Evolutionary conservation across 1,284 basidiomycete genomes (phyloP).

Genomic region (Irpex sp.): DNA sequence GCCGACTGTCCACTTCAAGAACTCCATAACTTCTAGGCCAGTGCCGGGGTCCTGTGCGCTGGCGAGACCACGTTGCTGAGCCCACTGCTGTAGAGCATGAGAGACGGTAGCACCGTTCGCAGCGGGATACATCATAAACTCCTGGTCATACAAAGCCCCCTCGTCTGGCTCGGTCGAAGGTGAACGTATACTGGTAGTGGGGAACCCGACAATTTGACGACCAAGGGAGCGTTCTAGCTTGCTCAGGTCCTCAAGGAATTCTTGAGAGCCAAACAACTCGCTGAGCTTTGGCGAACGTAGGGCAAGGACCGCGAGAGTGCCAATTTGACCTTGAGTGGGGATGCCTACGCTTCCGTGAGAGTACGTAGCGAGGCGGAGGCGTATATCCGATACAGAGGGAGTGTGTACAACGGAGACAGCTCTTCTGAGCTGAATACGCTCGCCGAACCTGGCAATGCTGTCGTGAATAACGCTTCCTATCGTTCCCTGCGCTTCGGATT

Average conservation of each 20-base stretch:
- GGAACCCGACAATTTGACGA: constrained; percentile 84
- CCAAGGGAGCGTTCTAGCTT: constrained; percentile 75
- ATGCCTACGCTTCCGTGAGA: constrained; percentile 56
- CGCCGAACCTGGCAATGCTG: constrained; percentile 81
- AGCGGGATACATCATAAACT: constrained; percentile 70
- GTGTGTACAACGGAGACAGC: constrained; percentile 66
- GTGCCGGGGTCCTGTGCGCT: constrained; percentile 25
- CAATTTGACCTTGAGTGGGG: constrained; percentile 60
- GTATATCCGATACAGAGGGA: constrained; percentile 41
- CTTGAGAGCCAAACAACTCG: constrained; percentile 36
- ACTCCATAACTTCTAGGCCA: constrained; percentile 54
- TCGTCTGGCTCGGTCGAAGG: constrained; percentile 40
- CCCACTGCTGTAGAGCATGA: constrained; percentile 67
- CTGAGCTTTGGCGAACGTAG: constrained; percentile 45
- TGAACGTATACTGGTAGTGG: constrained; percentile 56
- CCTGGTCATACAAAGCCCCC: constrained; percentile 72
- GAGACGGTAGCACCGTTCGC: constrained; percentile 51
- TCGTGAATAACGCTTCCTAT: constrained; percentile 76
- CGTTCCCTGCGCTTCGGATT: constrained; percentile 33
- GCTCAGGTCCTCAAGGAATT: constrained; percentile 49
- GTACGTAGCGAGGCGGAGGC: constrained; percentile 72
- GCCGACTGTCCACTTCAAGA: constrained; percentile 64
- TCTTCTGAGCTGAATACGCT: constrained; percentile 80
- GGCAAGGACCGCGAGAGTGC: constrained; percentile 59
- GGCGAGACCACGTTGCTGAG: constrained; percentile 44